Percentiles rank a stretch among this genome's conserved stretches.
Evolutionary conservation across 768 basidiomycete genomes (phyloP).

Genomic region (Lentinula aciculospora): DNA sequence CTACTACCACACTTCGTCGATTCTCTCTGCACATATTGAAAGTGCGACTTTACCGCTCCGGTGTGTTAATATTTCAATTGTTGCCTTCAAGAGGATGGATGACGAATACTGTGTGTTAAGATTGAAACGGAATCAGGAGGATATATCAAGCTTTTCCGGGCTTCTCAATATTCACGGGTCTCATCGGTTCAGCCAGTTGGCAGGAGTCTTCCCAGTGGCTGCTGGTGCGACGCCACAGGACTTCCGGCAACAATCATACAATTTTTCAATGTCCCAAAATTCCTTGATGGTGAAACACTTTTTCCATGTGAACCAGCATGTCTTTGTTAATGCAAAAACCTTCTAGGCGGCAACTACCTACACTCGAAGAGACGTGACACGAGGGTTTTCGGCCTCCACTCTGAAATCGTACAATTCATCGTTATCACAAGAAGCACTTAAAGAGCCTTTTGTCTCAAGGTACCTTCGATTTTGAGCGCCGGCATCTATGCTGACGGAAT

Average conservation of each 20-base stretch:
- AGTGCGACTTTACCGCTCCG: constrained; percentile 54
- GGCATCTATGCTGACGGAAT: not conserved
- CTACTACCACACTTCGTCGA: constrained; percentile 48
- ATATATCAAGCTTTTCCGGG: constrained; percentile 37
- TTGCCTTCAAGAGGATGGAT: not conserved
- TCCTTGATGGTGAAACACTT: not conserved
- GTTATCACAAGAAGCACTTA: constrained; percentile 20
- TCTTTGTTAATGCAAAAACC: not conserved
- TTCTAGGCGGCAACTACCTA: constrained; percentile 17
- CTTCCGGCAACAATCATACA: constrained; percentile 23
- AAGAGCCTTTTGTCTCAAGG: constrained; percentile 30
- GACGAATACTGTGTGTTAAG: constrained; percentile 20
- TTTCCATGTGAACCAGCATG: not conserved
- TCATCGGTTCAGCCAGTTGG: constrained; percentile 46
- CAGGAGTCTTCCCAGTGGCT: constrained; percentile 45
- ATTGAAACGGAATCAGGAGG: constrained; percentile 21
- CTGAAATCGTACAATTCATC: constrained; percentile 33
- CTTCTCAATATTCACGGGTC: constrained; percentile 51
- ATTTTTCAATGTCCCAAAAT: constrained; percentile 34
- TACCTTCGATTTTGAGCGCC: constrained; percentile 15
- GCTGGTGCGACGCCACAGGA: constrained; percentile 16
- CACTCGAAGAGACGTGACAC: constrained; percentile 47
- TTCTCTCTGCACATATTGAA: constrained; percentile 56
- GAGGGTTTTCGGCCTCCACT: constrained; percentile 45
- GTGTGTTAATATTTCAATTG: constrained; percentile 23